Conservation (phyloP, 352 stramenopile species). For the Globisporangium parvum region DNA sequence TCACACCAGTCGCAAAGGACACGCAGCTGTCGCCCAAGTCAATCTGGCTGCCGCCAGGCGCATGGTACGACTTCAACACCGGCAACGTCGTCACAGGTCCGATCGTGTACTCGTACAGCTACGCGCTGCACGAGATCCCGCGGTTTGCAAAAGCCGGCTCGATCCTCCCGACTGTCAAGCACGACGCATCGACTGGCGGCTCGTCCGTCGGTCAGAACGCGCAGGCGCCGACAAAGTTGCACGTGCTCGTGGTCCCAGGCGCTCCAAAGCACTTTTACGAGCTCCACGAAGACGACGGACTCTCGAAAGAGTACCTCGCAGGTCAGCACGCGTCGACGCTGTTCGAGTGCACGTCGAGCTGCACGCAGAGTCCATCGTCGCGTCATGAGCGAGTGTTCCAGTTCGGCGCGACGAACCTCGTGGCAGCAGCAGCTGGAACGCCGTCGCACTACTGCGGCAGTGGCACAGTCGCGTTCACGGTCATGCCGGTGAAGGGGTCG, state of each 20-base stretch:
- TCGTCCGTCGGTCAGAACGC: slow-evolving; percentile 18
- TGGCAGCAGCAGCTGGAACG: not conserved
- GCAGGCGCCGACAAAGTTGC: slow-evolving; percentile 10
- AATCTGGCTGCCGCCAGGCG: slow-evolving; percentile 39
- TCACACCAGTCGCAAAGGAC: slow-evolving; percentile 14
- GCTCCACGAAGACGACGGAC: slow-evolving; percentile 31
- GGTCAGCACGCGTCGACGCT: slow-evolving; percentile 9
- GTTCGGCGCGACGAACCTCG: slow-evolving; percentile 8
- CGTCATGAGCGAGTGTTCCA: slow-evolving; percentile 7
- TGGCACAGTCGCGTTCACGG: slow-evolving; percentile 11
- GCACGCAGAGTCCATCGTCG: not conserved
- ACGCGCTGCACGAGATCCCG: slow-evolving; percentile 25
- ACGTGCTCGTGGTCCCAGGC: slow-evolving; percentile 20
- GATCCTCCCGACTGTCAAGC: slow-evolving; percentile 19
- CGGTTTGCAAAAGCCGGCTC: slow-evolving; percentile 23
- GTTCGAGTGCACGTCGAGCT: slow-evolving; percentile 15
- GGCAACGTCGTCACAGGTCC: slow-evolving; percentile 18
- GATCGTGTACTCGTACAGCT: slow-evolving; percentile 16
- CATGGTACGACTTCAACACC: slow-evolving; percentile 32
- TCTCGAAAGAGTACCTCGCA: slow-evolving; percentile 20
- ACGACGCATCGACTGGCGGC: not conserved
- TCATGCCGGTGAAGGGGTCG: slow-evolving; percentile 18
- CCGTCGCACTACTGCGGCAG: slow-evolving; percentile 9
- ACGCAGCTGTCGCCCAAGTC: slow-evolving; percentile 20
- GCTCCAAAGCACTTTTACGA: slow-evolving; percentile 7